Conservation (phyloP, 129 eudicot genomes). For the Dittrichia graveolens region DNA sequence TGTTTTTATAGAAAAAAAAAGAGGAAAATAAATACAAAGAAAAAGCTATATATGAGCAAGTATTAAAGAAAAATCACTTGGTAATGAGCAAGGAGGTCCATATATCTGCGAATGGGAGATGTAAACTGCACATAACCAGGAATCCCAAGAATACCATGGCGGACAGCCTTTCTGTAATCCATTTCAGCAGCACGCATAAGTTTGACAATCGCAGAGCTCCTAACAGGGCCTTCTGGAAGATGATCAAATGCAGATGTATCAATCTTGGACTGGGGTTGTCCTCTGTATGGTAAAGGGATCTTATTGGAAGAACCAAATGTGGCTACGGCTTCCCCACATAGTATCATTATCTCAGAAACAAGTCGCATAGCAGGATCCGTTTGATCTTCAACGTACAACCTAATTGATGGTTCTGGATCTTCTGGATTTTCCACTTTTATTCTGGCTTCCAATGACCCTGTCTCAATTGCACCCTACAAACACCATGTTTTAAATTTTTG, state of each 20-base stretch:
- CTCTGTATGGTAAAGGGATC: slow-evolving; percentile 83
- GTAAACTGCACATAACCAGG: slow-evolving; percentile 99
- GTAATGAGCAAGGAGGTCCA: slow-evolving; percentile 99
- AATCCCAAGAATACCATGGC: slow-evolving; percentile 87
- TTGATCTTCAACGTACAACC: slow-evolving; percentile 87
- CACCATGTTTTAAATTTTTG: slow-evolving; percentile 3
- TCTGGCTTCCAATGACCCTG: slow-evolving; percentile 71
- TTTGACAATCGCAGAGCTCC: slow-evolving; percentile 76
- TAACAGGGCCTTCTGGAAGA: slow-evolving; percentile 98
- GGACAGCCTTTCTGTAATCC: slow-evolving; percentile 88
- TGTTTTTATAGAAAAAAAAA: not conserved
- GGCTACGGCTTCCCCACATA: slow-evolving; percentile 97
- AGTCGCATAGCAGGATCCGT: slow-evolving; percentile 94
- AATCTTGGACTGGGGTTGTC: slow-evolving; percentile 84
- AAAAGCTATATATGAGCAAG: not conserved
- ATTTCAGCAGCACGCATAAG: slow-evolving; percentile 92
- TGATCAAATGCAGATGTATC: slow-evolving; percentile 75
- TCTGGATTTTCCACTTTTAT: slow-evolving; percentile 89
- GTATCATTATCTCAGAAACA: slow-evolving; percentile 97
- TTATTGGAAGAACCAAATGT: slow-evolving; percentile 73
- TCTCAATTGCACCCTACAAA: slow-evolving; percentile 81
- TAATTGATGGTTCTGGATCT: slow-evolving; percentile 84
- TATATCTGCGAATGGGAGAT: slow-evolving; percentile 94
- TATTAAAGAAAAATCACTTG: slow-evolving; percentile 47
- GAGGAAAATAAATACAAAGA: not conserved